Percentiles rank a stretch among this genome's conserved stretches.
phyloP scores from a whole-genome alignment of 305 asterid species.

The Fraxinus greggii region DNA sequence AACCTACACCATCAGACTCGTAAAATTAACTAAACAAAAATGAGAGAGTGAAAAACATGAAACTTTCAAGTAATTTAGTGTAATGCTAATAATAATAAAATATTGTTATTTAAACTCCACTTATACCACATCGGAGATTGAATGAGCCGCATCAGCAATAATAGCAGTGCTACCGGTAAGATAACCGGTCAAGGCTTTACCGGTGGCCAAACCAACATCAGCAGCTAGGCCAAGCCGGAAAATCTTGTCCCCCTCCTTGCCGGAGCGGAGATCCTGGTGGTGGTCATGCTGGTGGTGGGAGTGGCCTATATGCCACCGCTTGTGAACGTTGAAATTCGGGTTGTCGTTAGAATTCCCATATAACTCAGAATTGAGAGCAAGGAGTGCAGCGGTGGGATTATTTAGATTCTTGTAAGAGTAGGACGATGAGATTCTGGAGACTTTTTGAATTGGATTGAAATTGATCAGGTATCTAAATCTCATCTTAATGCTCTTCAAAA shows the following conservation, averaged over 20 bases:
- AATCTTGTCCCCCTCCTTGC: conserved; percentile 75
- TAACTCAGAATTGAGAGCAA: conserved; percentile 25
- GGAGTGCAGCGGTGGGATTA: conserved; percentile 18
- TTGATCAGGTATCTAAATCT: conserved; percentile 46
- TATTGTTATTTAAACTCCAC: not conserved
- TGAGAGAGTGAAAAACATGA: not conserved
- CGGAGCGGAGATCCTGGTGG: conserved; percentile 40
- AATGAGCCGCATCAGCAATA: conserved; percentile 95
- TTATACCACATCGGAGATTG: conserved; percentile 90
- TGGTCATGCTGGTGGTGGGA: conserved; percentile 49
- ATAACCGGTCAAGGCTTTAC: conserved; percentile 80
- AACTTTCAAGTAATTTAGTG: not conserved
- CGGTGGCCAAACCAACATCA: conserved; percentile 84
- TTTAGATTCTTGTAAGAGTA: conserved; percentile 16
- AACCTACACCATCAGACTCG: conserved; percentile 52
- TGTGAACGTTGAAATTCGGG: conserved; percentile 47
- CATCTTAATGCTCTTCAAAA: conserved; percentile 32
- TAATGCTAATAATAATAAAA: not conserved
- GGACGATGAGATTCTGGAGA: conserved; percentile 26
- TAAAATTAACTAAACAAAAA: conserved; percentile 1
- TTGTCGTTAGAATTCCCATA: conserved; percentile 36
- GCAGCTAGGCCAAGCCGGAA: conserved; percentile 90
- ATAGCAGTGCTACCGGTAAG: conserved; percentile 92
- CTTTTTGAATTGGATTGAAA: conserved; percentile 36
- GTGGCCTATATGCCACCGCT: conserved; percentile 87